Percentiles rank a stretch among this genome's conserved stretches.
Conservation (phyloP, 2,329 filamentous ascomycete species). For the Pochonia chlamydosporia region DNA sequence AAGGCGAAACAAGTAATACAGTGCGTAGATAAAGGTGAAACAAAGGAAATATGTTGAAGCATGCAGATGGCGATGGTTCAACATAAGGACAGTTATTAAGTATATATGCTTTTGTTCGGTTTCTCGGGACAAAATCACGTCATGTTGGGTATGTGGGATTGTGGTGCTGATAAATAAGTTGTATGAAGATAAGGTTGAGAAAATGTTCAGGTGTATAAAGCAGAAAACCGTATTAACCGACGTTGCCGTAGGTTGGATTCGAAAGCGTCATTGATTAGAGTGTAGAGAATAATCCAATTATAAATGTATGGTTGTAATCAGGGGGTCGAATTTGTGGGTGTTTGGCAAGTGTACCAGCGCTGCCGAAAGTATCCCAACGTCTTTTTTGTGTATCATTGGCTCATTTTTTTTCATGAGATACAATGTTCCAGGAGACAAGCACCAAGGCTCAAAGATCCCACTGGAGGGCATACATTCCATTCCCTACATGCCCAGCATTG, state of each 20-base stretch:
- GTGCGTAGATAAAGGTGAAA: neutral
- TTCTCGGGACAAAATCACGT: neutral
- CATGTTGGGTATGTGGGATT: neutral
- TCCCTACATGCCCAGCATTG: conserved; percentile 18
- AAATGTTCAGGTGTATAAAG: neutral
- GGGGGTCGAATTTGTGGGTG: neutral
- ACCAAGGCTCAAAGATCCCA: neutral
- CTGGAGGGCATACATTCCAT: neutral
- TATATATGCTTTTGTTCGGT: neutral
- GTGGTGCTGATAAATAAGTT: neutral
- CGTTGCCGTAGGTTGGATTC: no score
- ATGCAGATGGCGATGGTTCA: neutral
- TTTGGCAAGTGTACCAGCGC: neutral
- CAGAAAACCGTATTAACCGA: neutral
- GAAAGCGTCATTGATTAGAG: neutral
- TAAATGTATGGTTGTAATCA: no score
- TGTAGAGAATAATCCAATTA: neutral
- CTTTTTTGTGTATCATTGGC: neutral
- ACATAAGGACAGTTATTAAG: neutral
- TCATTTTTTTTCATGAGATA: neutral
- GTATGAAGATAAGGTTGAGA: neutral
- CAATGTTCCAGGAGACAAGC: neutral
- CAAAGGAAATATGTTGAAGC: neutral
- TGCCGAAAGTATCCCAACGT: no score
- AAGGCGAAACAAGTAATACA: neutral